These are phyloP conservation scores for Penicillium cosmopolitanum DNA, from an alignment of 495 filamentous ascomycete species.

Conservation along the genomic window DNA sequence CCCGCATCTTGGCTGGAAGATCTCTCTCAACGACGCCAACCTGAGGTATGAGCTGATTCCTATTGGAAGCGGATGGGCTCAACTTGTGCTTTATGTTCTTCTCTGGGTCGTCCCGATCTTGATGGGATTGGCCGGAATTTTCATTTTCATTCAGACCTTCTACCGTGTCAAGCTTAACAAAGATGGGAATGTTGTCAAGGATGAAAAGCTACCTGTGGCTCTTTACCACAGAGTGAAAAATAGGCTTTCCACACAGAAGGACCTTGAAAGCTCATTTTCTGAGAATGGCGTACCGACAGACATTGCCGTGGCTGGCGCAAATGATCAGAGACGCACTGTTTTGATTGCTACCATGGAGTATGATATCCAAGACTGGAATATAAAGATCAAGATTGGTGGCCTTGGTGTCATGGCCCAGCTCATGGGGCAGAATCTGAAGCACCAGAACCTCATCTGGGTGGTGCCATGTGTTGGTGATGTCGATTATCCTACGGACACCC, in stretches of 20 bases:
- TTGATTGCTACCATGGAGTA: slow-evolving; percentile 74
- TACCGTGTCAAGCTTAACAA: slow-evolving; percentile 58
- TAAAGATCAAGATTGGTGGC: slow-evolving; percentile 74
- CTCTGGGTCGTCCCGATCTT: slow-evolving; percentile 45
- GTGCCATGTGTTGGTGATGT: slow-evolving; percentile 69
- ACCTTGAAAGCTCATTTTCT: not conserved
- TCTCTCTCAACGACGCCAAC: slow-evolving; percentile 49
- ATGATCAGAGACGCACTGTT: slow-evolving; percentile 50
- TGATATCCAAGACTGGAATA: slow-evolving; percentile 68
- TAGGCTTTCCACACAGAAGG: slow-evolving; percentile 8
- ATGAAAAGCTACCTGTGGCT: slow-evolving; percentile 9
- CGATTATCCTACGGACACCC: slow-evolving; percentile 62
- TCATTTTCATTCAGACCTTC: slow-evolving; percentile 48
- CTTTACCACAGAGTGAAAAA: slow-evolving; percentile 19
- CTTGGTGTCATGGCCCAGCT: slow-evolving; percentile 68
- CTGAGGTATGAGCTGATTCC: slow-evolving; percentile 46
- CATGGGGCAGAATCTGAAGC: slow-evolving; percentile 66
- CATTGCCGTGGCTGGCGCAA: slow-evolving; percentile 17
- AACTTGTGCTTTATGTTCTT: slow-evolving; percentile 51
- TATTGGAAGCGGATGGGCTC: slow-evolving; percentile 42
- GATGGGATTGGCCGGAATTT: slow-evolving; percentile 44
- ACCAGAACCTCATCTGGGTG: slow-evolving; percentile 71
- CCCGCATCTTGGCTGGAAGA: slow-evolving; percentile 47
- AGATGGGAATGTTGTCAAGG: slow-evolving; percentile 25
- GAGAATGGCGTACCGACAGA: slow-evolving; percentile 22